A percentile compares a stretch with the other conserved stretches of the same genome.
These are phyloP conservation scores for Apiotrichum veenhuisii DNA, from an alignment of 1,284 basidiomycete species.

Conservation along the genomic window DNA sequence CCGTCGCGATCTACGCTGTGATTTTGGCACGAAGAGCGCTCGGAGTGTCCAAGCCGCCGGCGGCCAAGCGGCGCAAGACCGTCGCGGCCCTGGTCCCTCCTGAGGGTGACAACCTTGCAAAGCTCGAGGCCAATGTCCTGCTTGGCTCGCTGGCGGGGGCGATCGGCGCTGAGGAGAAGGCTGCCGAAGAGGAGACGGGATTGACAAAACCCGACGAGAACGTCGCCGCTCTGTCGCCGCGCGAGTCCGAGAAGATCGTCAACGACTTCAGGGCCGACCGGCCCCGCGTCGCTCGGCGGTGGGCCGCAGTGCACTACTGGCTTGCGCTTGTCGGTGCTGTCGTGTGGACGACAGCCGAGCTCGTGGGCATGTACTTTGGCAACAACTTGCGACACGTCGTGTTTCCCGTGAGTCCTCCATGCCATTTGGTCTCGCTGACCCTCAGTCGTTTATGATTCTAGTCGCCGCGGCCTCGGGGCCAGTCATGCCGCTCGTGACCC, in stretches of 20 bases:
- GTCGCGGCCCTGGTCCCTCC: constrained; percentile 28
- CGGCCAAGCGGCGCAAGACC: neutral
- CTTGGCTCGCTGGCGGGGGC: constrained; percentile 28
- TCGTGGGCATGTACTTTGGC: constrained; percentile 14
- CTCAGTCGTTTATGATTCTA: constrained; percentile 1
- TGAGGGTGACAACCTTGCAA: constrained; percentile 29
- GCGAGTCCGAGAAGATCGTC: constrained; percentile 31
- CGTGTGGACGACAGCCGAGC: constrained; percentile 24
- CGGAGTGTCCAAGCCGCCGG: neutral
- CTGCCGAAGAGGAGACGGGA: neutral
- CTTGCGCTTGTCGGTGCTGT: constrained; percentile 27
- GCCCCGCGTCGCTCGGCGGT: constrained; percentile 14
- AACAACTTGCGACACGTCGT: constrained; percentile 23
- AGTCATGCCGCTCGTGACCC: constrained; percentile 37
- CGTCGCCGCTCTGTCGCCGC: constrained; percentile 7
- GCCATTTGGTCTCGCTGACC: neutral
- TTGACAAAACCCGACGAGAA: neutral
- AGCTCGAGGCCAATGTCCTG: constrained; percentile 42
- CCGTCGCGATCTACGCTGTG: constrained; percentile 12
- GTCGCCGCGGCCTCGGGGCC: constrained; percentile 27
- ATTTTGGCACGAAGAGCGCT: neutral
- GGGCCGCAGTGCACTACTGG: constrained; percentile 22
- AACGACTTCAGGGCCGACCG: constrained; percentile 26
- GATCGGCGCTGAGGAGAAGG: neutral
- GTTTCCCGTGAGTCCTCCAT: constrained; percentile 35